Percentiles rank a stretch among this genome's conserved stretches.
Conservation (phyloP, 2,329 filamentous ascomycete species). For the Neofusicoccum parvum region DNA sequence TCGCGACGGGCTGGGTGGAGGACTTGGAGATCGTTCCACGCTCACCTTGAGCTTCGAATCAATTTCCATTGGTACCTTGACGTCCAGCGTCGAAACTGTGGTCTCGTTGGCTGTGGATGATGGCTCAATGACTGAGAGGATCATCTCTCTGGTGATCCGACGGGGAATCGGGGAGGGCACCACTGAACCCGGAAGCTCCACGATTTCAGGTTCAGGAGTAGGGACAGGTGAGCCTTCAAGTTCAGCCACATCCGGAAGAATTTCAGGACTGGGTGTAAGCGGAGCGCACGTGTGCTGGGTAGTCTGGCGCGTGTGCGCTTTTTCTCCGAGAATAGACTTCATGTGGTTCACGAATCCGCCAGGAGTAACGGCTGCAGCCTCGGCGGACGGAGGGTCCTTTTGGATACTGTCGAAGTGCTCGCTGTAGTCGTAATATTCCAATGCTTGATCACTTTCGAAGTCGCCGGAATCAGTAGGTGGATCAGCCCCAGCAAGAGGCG, state of each 20-base stretch:
- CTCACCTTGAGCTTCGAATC: neutral
- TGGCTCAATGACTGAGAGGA: slow-evolving; percentile 33
- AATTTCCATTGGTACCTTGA: slow-evolving; percentile 10
- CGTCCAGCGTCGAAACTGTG: slow-evolving; percentile 22
- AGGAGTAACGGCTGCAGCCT: slow-evolving; percentile 25
- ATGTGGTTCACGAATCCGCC: slow-evolving; percentile 46
- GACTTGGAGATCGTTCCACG: neutral
- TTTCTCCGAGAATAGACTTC: slow-evolving; percentile 46
- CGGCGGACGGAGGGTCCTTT: slow-evolving; percentile 9
- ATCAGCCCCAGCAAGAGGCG: neutral
- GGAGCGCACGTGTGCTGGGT: neutral
- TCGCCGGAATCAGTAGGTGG: neutral
- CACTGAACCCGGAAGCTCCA: slow-evolving; percentile 27
- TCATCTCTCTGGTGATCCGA: slow-evolving; percentile 37
- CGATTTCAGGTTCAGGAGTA: slow-evolving; percentile 25
- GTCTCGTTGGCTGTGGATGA: slow-evolving; percentile 31
- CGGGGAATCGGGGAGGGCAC: slow-evolving; percentile 35
- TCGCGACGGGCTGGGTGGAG: neutral
- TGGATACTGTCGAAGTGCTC: slow-evolving; percentile 39
- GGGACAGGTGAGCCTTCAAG: slow-evolving; percentile 11
- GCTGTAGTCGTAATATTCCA: slow-evolving; percentile 41
- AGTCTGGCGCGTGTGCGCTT: neutral
- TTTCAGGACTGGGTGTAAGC: slow-evolving; percentile 13
- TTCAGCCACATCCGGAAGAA: slow-evolving; percentile 29
- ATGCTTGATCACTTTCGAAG: slow-evolving; percentile 10